Conservation (phyloP, 1,139 yeast genomes). For the Debaryomycetaceae sp. region DNA sequence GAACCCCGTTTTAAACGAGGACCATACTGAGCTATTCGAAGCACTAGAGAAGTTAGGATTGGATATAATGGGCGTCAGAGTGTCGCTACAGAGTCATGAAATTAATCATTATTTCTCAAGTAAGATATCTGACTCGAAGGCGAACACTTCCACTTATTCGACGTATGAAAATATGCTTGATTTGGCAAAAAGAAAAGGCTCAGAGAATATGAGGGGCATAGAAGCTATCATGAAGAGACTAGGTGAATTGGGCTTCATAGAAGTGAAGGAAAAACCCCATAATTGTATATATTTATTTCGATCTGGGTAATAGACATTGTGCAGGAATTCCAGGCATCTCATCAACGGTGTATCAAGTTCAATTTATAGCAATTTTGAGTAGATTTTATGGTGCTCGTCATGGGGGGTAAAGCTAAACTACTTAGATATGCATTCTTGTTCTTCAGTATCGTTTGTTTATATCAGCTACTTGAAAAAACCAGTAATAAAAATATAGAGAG, state of each 20-base stretch:
- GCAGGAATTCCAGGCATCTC: neutral
- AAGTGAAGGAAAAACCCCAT: constrained; percentile 20
- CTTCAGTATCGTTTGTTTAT: neutral
- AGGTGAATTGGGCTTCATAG: constrained; percentile 28
- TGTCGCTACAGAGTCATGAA: constrained; percentile 15
- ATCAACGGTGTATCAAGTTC: no score
- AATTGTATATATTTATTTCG: constrained; percentile 19
- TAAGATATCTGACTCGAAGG: neutral
- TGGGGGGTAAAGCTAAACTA: neutral
- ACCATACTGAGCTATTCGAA: constrained; percentile 22
- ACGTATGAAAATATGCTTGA: constrained; percentile 17
- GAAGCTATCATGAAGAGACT: constrained; percentile 18
- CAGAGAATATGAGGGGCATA: constrained; percentile 6
- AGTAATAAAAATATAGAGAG: neutral
- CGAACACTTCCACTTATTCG: constrained; percentile 1
- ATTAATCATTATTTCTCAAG: constrained; percentile 14
- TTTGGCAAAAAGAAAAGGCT: constrained; percentile 7
- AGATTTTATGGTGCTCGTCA: no score
- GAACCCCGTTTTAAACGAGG: constrained; percentile 15
- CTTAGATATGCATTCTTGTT: neutral
- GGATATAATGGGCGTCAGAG: constrained; percentile 27
- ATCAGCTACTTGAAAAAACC: neutral
- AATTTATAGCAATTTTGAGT: no score
- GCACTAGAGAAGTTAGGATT: constrained; percentile 20
- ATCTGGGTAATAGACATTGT: neutral